Evolutionary conservation across 495 filamentous ascomycete species (phyloP).

Genomic region (Tricharina praecox): DNA sequence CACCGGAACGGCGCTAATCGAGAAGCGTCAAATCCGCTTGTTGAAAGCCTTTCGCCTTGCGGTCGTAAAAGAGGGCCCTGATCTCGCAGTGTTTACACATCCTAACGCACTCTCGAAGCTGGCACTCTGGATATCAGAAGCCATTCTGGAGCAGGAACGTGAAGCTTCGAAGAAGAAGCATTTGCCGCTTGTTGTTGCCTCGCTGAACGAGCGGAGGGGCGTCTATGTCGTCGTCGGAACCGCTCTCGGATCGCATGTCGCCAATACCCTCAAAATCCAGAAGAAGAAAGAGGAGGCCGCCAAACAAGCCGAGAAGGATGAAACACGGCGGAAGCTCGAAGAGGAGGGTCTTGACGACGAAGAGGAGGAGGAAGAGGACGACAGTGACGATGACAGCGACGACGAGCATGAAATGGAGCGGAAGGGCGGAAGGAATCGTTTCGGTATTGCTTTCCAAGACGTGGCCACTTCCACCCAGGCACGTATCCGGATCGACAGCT

Average conservation of each 20-base stretch:
- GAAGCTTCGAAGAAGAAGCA: constrained; percentile 54
- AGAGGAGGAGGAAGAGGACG: constrained; percentile 45
- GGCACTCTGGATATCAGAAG: constrained; percentile 85
- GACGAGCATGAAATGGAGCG: constrained; percentile 46
- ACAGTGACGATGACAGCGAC: constrained; percentile 39
- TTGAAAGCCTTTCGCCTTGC: constrained; percentile 84
- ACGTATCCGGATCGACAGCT: constrained; percentile 80
- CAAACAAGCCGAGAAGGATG: constrained; percentile 44
- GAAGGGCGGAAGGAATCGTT: constrained; percentile 63
- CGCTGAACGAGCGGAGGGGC: constrained; percentile 70
- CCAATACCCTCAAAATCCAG: constrained; percentile 46
- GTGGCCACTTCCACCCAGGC: constrained; percentile 84
- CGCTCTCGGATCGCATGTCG: constrained; percentile 48
- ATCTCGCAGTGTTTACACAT: constrained; percentile 74
- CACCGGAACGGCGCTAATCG: constrained; percentile 74
- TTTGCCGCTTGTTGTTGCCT: constrained; percentile 75
- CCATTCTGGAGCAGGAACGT: constrained; percentile 71
- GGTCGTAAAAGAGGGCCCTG: constrained; percentile 86
- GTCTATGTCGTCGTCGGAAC: constrained; percentile 82
- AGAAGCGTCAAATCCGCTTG: constrained; percentile 85
- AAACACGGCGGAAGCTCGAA: constrained; percentile 30
- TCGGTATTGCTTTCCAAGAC: constrained; percentile 90
- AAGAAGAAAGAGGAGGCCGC: constrained; percentile 44
- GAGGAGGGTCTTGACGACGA: constrained; percentile 38
- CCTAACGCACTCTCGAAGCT: constrained; percentile 84